Evolutionary conservation across 1,284 basidiomycete species (phyloP).

Genomic region (Cryptococcus sp.): DNA sequence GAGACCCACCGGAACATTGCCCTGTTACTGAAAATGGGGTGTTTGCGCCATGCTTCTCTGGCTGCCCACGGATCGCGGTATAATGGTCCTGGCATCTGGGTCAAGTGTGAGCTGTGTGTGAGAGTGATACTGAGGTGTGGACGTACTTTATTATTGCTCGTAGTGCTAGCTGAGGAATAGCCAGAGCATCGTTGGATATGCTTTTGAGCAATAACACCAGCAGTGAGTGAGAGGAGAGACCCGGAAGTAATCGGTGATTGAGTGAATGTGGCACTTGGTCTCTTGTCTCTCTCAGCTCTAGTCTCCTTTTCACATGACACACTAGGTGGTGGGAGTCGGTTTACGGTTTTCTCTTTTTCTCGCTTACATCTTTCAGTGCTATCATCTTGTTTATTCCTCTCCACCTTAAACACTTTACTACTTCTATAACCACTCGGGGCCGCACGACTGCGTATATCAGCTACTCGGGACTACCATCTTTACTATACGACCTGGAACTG

Average conservation of each 20-base stretch:
- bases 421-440: no score
- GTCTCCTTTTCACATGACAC: no score
- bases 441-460: no score
- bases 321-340: no score
- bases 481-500: no score
- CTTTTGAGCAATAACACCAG: neutral
- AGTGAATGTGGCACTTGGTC: constrained; percentile 6
- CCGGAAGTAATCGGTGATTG: constrained; percentile 6
- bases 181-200: no score
- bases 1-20: constrained; percentile 65
- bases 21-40: constrained; percentile 78
- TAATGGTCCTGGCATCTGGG: constrained; percentile 58
- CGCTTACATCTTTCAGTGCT: no score
- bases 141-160: neutral
- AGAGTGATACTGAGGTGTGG: neutral
- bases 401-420: no score
- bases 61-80: constrained; percentile 94
- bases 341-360: no score
- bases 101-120: neutral
- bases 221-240: neutral
- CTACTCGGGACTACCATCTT: no score
- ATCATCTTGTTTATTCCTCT: no score
- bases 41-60: constrained; percentile 88
- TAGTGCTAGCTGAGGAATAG: neutral
- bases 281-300: no score